Evolutionary conservation across 192 early-diverging fungal species (phyloP), one percentile per base, ranked within the genome.

Genomic region (Backusella tarrabulga): DNA sequence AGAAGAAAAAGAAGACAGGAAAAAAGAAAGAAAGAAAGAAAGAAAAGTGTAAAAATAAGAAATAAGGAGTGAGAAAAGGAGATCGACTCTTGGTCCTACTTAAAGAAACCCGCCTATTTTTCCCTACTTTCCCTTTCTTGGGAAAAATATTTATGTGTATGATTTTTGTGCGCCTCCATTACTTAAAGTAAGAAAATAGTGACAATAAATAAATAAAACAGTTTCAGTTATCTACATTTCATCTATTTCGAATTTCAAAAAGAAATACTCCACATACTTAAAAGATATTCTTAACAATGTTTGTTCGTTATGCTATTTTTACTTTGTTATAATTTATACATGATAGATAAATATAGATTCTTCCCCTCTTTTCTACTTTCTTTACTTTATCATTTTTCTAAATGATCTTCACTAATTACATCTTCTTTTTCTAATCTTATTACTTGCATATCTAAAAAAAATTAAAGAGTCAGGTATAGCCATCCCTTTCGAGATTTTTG

Each of bases 1-100:
- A 14, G 8, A 63, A 29, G 26, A 63, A 26, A 21, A 29, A 63
- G 15, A 34, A 80, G 83, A 44, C 34, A n/a, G 63, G 38, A 67
- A 41, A 40, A 50, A 52, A 60, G 23, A 54, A 54, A 54, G 29
- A 68, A 68, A 68, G 29, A 68, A 68, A 68, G 23, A 67, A 67
- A 35, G 17, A 68, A 68, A 70, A 41, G n/a, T 15, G 6, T 35
- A 36, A 36, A 70, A 70, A 70, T 21, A 40, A 70, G 34, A 63
- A 63, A 63, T 63, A 63, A 29, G 56, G 56, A 63, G 56, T 63
- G 56, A 63, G 56, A 63, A 63, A 63, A 63, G 56, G 56, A 14
- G 56, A 63, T 63, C 21, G 56, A 63, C 56, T 63, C 23, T 23
- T 63, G 26, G 56, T 63, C 56, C 56, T 14, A 63, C 56, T 63